Conservation (phyloP, 768 basidiomycete genomes). For the Flagelloscypha sp. region DNA sequence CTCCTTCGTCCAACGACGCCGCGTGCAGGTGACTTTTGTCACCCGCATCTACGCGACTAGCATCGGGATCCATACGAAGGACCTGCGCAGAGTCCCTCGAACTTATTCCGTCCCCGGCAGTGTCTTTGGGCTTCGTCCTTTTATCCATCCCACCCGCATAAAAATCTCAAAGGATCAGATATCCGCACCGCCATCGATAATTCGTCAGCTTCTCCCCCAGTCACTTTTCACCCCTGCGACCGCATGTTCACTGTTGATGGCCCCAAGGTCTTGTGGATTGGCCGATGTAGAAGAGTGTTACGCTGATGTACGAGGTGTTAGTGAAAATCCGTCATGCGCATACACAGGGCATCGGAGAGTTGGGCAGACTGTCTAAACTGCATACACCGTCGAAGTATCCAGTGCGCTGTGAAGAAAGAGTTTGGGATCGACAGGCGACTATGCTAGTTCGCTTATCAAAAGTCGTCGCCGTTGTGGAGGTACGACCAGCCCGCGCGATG, state of each 20-base stretch:
- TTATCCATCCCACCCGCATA: constrained; percentile 83
- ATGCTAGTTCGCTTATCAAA: constrained; percentile 91
- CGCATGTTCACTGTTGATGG: constrained; percentile 93
- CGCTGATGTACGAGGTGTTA: constrained; percentile 96
- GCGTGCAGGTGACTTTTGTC: constrained; percentile 93
- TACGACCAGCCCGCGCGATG: no score
- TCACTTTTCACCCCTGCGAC: constrained; percentile 96
- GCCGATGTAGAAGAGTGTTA: constrained; percentile 91
- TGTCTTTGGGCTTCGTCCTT: constrained; percentile 88
- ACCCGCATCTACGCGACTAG: constrained; percentile 97
- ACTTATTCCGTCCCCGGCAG: constrained; percentile 99
- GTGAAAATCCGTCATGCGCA: constrained; percentile 89
- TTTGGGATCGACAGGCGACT: constrained; percentile 93
- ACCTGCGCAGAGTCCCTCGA: constrained; percentile 93
- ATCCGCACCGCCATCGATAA: constrained; percentile 98
- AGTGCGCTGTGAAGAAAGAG: constrained; percentile 93
- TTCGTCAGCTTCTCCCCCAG: constrained; percentile 92
- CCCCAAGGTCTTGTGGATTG: constrained; percentile 95
- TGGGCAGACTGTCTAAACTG: constrained; percentile 89
- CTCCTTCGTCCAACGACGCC: constrained; percentile 97
- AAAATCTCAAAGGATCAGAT: constrained; percentile 86
- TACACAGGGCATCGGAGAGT: constrained; percentile 46
- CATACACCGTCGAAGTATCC: constrained; percentile 95
- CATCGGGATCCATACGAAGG: constrained; percentile 94
- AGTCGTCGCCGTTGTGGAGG: no score